A percentile compares a stretch with the other conserved stretches of the same genome.
These are phyloP conservation scores for Hysterangium stoloniferum DNA, from an alignment of 768 basidiomycete genomes.

Conservation along the genomic window DNA sequence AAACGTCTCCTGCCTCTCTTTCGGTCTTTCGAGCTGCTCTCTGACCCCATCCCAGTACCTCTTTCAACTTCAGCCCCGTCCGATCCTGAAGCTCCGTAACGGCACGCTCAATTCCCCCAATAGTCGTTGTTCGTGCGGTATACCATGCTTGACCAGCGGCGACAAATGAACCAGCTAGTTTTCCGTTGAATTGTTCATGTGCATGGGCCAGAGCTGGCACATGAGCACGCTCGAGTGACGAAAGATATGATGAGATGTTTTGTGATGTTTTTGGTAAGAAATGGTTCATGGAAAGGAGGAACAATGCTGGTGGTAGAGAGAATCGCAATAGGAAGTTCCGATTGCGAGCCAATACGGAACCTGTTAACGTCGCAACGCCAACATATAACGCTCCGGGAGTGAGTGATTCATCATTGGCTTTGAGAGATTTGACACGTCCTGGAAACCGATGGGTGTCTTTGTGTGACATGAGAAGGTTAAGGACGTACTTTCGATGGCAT, in stretches of 20 bases:
- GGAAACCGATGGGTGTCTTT: background rate
- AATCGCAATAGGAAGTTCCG: constrained; percentile 62
- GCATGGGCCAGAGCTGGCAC: constrained; percentile 61
- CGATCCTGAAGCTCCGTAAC: constrained; percentile 53
- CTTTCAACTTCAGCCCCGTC: constrained; percentile 68
- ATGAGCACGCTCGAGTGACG: constrained; percentile 62
- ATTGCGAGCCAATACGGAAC: constrained; percentile 79
- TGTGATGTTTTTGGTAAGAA: constrained; percentile 80
- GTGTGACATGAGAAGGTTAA: background rate
- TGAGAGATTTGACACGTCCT: constrained; percentile 79
- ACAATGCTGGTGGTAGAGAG: constrained; percentile 67
- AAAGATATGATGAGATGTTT: constrained; percentile 61
- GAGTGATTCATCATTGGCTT: constrained; percentile 73
- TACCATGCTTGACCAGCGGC: constrained; percentile 27
- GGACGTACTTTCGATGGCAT: constrained; percentile 73
- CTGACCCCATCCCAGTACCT: constrained; percentile 42
- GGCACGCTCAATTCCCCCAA: constrained; percentile 35
- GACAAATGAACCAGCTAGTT: constrained; percentile 6
- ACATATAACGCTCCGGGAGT: constrained; percentile 89
- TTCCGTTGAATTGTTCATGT: constrained; percentile 32
- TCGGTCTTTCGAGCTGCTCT: constrained; percentile 18
- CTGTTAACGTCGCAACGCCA: constrained; percentile 70
- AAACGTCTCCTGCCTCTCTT: constrained; percentile 16
- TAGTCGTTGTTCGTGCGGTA: constrained; percentile 37
- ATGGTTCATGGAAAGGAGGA: constrained; percentile 62